Percentiles rank a stretch among this genome's conserved stretches.
Evolutionary conservation across 345 rosid species (phyloP).

Genomic region (Cardiospermum halicacabum): DNA sequence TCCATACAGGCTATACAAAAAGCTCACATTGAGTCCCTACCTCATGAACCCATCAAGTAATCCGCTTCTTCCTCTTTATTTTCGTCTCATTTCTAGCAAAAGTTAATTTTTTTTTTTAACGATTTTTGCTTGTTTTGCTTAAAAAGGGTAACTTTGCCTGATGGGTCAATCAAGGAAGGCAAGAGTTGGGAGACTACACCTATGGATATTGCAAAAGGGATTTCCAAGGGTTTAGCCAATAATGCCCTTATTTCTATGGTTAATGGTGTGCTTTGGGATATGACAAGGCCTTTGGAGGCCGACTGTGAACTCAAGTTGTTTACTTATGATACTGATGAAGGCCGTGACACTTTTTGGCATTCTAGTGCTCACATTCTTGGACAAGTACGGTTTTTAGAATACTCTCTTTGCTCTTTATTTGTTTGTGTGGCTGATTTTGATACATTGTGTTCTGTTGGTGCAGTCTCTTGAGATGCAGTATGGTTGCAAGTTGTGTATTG

Average conservation of each 20-base stretch:
- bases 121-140: not conserved
- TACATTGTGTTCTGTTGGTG: constrained; percentile 8
- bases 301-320: constrained; percentile 73
- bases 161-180: constrained; percentile 87
- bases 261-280: constrained; percentile 83
- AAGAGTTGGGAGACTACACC: constrained; percentile 77
- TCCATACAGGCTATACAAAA: constrained; percentile 58
- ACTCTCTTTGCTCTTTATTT: not conserved
- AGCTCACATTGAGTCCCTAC: constrained; percentile 45
- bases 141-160: constrained; percentile 58
- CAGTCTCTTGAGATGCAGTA: constrained; percentile 81
- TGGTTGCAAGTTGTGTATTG: constrained; percentile 94
- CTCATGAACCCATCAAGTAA: constrained; percentile 77
- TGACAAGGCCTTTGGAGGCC: constrained; percentile 75
- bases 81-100: not conserved
- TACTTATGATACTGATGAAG: constrained; percentile 69
- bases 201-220: constrained; percentile 59
- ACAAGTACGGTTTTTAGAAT: constrained; percentile 48
- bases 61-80: not conserved
- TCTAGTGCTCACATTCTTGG: constrained; percentile 99
- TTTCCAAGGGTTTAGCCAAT: constrained; percentile 61
- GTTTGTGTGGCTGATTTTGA: constrained; percentile 4
- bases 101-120: not conserved
- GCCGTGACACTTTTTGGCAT: constrained; percentile 97
- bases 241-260: constrained; percentile 77